phyloP scores from a whole-genome alignment of 768 basidiomycete species.

The Phaeolepiota aurea region DNA sequence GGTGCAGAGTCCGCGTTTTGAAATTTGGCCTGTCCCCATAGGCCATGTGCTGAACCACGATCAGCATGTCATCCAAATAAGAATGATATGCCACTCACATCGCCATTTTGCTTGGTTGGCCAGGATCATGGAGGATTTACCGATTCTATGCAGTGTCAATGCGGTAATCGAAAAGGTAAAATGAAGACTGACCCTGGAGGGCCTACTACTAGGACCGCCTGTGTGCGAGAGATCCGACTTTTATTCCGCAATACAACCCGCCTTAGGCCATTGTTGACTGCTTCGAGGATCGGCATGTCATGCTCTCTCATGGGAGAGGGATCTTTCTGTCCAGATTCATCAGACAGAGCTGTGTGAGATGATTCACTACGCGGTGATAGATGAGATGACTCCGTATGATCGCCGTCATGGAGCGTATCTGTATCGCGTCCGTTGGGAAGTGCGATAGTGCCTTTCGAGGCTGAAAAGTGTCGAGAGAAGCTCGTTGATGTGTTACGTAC shows the following conservation, averaged over 20 bases:
- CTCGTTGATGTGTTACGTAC: conserved; percentile 46
- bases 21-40: conserved; percentile 76
- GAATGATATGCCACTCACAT: conserved; percentile 30
- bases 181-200: conserved; percentile 44
- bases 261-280: conserved; percentile 32
- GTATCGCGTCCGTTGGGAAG: conserved; percentile 22
- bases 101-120: conserved; percentile 69
- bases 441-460: conserved; percentile 31
- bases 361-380: conserved; percentile 36
- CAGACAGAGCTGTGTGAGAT: conserved; percentile 12
- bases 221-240: conserved; percentile 39
- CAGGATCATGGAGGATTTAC: conserved; percentile 67
- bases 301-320: no score
- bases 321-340: conserved; percentile 14
- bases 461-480: conserved; percentile 47
- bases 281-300: conserved; percentile 24
- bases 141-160: conserved; percentile 29
- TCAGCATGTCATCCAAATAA: background rate
- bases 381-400: conserved; percentile 26
- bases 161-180: background rate
- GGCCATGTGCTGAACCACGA: conserved; percentile 41
- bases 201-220: conserved; percentile 54
- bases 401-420: conserved; percentile 23
- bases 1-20: conserved; percentile 58
- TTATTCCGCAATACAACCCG: conserved; percentile 34